These are phyloP conservation scores for Scheffersomyces insectosa DNA, from an alignment of 1,139 yeast genomes.

Conservation along the genomic window DNA sequence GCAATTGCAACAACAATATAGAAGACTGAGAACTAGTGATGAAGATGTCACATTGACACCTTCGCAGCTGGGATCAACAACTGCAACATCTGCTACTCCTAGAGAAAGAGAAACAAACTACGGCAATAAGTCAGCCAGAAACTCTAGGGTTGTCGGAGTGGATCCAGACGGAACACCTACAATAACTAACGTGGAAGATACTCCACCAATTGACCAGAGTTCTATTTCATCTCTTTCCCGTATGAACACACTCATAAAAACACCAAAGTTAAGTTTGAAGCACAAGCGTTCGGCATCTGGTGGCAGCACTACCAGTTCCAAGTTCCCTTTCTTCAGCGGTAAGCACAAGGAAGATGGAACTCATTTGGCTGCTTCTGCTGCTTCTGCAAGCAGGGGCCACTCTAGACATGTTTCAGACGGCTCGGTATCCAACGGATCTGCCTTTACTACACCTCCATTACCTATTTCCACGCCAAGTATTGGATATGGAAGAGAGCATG, in stretches of 20 bases:
- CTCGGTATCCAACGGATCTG: slow-evolving; percentile 32
- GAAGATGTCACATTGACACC: slow-evolving; percentile 4
- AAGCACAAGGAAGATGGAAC: slow-evolving; percentile 13
- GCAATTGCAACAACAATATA: slow-evolving; percentile 1
- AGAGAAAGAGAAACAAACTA: slow-evolving; percentile 8
- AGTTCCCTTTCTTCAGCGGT: slow-evolving; percentile 36
- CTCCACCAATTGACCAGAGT: slow-evolving; percentile 1
- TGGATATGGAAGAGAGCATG: slow-evolving; percentile 22
- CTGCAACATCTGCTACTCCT: slow-evolving; percentile 6
- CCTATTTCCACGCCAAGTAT: slow-evolving; percentile 16
- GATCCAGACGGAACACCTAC: slow-evolving; percentile 26
- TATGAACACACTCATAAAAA: slow-evolving; percentile 30
- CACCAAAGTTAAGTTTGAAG: slow-evolving; percentile 33
- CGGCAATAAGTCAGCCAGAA: background rate
- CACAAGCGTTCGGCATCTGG: slow-evolving; percentile 47
- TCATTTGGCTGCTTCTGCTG: too few species aligned
- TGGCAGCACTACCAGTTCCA: slow-evolving; percentile 30
- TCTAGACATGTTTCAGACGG: slow-evolving; percentile 47
- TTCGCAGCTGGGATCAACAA: slow-evolving; percentile 8
- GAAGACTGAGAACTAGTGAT: slow-evolving; percentile 6
- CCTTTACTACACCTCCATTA: slow-evolving; percentile 49
- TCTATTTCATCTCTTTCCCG: slow-evolving; percentile 18
- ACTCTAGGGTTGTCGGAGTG: slow-evolving; percentile 1
- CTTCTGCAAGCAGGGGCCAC: slow-evolving; percentile 21
- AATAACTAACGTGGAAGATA: slow-evolving; percentile 40